Percentiles rank a stretch among this genome's conserved stretches.
phyloP scores from a whole-genome alignment of 2,329 filamentous ascomycete species.

The Clarireedia monteithiana region DNA sequence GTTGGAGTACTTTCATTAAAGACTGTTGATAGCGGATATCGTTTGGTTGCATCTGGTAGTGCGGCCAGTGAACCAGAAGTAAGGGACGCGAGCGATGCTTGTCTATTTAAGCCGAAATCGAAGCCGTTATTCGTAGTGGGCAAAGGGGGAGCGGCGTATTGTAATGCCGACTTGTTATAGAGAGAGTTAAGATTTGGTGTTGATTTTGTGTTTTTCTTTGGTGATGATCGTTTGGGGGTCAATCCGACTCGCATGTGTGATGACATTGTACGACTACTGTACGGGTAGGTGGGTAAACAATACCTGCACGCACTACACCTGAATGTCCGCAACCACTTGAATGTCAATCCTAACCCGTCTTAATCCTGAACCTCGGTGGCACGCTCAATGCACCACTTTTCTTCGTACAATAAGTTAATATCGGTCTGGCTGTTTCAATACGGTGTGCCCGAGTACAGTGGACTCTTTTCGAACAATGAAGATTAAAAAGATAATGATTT shows the following conservation, averaged over 20 bases:
- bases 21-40: constrained; percentile 52
- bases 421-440: no score
- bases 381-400: not conserved
- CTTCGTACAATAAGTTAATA: no score
- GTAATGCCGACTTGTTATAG: constrained; percentile 15
- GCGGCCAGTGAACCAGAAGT: constrained; percentile 54
- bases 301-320: no score
- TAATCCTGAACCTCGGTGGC: no score
- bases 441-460: no score
- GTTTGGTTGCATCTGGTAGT: constrained; percentile 59
- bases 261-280: not conserved
- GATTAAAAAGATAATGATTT: no score
- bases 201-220: constrained; percentile 39
- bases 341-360: no score
- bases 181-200: constrained; percentile 48
- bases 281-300: not conserved
- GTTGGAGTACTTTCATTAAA: constrained; percentile 35
- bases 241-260: not conserved
- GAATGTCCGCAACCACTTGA: no score
- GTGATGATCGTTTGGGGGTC: constrained; percentile 3
- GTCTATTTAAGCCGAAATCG: constrained; percentile 34
- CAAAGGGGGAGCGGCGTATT: constrained; percentile 5
- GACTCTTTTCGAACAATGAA: no score
- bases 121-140: not conserved
- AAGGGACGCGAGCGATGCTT: constrained; percentile 63